Base-by-base conservation (phyloP, 1,139 yeast species). In the Hyphopichia wangnamkhiaoensis region DNA sequence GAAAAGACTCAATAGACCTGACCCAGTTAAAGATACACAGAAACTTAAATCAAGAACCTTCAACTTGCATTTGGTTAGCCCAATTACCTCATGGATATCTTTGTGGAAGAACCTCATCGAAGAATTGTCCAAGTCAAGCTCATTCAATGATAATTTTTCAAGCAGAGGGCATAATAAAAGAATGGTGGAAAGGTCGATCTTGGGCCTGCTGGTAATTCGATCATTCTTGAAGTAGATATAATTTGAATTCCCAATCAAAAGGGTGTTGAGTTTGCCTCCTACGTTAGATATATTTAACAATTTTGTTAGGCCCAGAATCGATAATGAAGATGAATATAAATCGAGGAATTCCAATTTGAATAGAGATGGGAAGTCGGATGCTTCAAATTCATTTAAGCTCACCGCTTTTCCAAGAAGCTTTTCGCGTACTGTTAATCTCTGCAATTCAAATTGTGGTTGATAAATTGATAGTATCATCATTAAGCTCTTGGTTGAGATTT, bases 1-100 rank as follows among this genome's bases (percentile, higher is more conserved):
- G 30, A 69, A 58, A 13, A 71, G 47, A 38, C 58, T 61, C 40
- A 71, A 58, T n/a, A 71, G 50, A 1, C 75, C 74, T 17, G 65
- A 58, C 0, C 77, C 77, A 38, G 65, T 66, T 4, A 71, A 52
- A 32, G 50, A 56, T 3, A 40, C 43, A 41, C 71, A 67, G 41
- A 66, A 70, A 42, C 76, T 67, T 10, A 71, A 42, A 44, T 71
- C 76, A 16, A 71, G 47, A 2, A 52, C 36, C 12, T 50, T 48
- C 21, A 69, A 51, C 1, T 42, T 40, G 27, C 54, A 45, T 1
- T 48, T 40, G 2, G 40, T 41, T n/a, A 57, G 42, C 0, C 60
- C 58, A 21, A 49, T 42, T 1, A 34, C 34, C 12, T 44, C 43
- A 12, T 37, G 37, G 15, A 62, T 44, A 38, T 67, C 73, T 12